Conservation (phyloP, 345 rosid genomes). For the Eucalyptus sp. region DNA sequence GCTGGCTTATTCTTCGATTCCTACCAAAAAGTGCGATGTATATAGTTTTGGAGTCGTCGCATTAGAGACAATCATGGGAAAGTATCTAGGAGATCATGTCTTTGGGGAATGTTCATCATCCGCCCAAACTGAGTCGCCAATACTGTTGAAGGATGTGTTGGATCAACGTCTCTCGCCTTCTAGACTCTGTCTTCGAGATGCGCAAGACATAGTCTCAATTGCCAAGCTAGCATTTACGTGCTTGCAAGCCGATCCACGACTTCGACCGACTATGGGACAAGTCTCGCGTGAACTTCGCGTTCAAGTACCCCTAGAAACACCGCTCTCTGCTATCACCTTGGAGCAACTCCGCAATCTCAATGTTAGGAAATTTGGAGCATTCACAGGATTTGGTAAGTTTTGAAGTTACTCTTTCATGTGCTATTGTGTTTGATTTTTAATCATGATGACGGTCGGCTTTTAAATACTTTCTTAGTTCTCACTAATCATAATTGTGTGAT, state of each 20-base stretch:
- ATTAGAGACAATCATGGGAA: neutral
- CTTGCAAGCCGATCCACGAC: rapidly evolving
- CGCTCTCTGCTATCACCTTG: neutral
- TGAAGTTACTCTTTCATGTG: neutral
- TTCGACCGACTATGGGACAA: neutral
- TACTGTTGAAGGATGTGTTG: neutral
- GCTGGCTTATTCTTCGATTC: rapidly evolving
- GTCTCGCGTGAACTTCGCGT: neutral
- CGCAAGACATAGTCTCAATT: rapidly evolving
- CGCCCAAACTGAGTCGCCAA: rapidly evolving
- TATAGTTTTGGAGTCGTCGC: neutral
- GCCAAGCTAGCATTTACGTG: rapidly evolving
- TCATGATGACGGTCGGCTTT: neutral
- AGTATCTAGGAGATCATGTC: rapidly evolving
- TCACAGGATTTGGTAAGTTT: neutral
- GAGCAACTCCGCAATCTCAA: neutral
- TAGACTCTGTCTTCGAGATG: neutral
- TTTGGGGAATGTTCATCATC: neutral
- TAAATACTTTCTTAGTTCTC: neutral
- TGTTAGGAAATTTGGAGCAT: neutral
- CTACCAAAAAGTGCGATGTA: rapidly evolving
- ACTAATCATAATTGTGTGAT: neutral
- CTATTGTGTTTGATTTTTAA: no score
- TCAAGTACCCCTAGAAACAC: neutral
- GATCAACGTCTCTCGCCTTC: neutral